Evolutionary conservation across 176 grass and related monocot species (phyloP), one percentile per base, ranked within the genome.

Genomic region (Phoenix dactylifera): DNA sequence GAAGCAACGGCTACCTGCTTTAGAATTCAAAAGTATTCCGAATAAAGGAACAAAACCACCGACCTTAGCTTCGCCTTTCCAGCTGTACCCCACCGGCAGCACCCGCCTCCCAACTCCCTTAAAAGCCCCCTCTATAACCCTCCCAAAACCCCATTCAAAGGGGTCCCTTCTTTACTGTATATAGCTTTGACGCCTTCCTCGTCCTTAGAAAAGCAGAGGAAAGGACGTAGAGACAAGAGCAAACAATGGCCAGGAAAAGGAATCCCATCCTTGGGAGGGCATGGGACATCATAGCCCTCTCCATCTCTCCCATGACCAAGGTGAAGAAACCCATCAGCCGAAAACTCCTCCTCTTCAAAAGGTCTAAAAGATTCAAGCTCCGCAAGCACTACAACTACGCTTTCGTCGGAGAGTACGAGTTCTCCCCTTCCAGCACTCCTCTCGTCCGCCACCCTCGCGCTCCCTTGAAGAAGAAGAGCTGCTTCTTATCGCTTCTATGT

Each of bases 341-440:
- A 24, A 82, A 59, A 4, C 79, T 98, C 52, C 71, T 97, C 26
- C 57, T 76, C 66, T 75, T 98, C 73, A 98, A 78, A 81, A 80
- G 58, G 52, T 55, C 50, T 71, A 62, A 68, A 52, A 58, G 59
- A 51, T 64, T 55, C 88, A 83, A 86, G 72, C 76, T 78, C 7
- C 76, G 78, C 20, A 76, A 77, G 59, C 73, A 85, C 81, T 83
- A 92, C 81, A 85, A 77, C 81, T 85, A 92, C 59, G 78, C 76
- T 0, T 92, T 80, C 76, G 59, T 88, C 4, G 69, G 84, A n/a
- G 93, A 80, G 66, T 98, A 92, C 72, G 76, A 98, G 77, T 98
- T 92, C 81, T 91, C 92, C 0, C 92, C 92, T 6, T 88, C 78
- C 24, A 58, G 50, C 24, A 80, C 91, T 10, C 84, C 87, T 18